Evolutionary conservation across 2,329 filamentous ascomycete species (phyloP).

Genomic region (Dactylellina cionopaga): DNA sequence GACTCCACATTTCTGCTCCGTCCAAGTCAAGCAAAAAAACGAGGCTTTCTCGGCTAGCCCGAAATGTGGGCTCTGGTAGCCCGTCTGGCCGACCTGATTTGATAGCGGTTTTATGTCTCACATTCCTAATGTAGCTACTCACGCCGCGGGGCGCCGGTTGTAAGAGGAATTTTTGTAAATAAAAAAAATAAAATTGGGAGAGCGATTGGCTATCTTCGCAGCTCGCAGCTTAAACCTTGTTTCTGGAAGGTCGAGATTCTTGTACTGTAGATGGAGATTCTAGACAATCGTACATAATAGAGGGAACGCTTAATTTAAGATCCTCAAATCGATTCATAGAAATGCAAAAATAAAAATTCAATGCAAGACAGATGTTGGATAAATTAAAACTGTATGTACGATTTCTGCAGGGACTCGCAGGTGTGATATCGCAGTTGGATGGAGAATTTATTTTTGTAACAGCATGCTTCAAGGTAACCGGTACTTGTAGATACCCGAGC

Average conservation of each 20-base stretch:
- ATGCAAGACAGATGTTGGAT: neutral
- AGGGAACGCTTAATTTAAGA: neutral
- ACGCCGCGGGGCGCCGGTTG: conserved; percentile 27
- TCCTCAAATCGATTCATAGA: neutral
- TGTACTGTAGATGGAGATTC: neutral
- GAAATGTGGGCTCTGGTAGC: conserved; percentile 9
- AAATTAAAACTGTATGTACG: conserved; percentile 6
- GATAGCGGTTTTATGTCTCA: conserved; percentile 20
- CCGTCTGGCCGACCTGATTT: conserved; percentile 40
- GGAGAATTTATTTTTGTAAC: conserved; percentile 31
- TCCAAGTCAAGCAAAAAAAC: conserved; percentile 13
- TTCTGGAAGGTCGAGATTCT: neutral
- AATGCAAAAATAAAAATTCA: neutral
- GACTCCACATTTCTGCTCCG: conserved; percentile 5
- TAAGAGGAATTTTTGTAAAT: conserved; percentile 19
- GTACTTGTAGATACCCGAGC: conserved; percentile 43
- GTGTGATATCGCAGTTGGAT: conserved; percentile 40
- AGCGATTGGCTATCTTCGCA: neutral
- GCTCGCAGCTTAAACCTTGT: neutral
- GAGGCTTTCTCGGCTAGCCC: conserved; percentile 17
- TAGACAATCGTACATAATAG: neutral
- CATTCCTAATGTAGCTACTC: neutral
- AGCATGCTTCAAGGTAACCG: conserved; percentile 4
- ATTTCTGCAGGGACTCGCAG: conserved; percentile 41
- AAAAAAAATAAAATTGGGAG: neutral